Conservation (phyloP, 1,284 basidiomycete genomes). For the Termitomyces sp. region DNA sequence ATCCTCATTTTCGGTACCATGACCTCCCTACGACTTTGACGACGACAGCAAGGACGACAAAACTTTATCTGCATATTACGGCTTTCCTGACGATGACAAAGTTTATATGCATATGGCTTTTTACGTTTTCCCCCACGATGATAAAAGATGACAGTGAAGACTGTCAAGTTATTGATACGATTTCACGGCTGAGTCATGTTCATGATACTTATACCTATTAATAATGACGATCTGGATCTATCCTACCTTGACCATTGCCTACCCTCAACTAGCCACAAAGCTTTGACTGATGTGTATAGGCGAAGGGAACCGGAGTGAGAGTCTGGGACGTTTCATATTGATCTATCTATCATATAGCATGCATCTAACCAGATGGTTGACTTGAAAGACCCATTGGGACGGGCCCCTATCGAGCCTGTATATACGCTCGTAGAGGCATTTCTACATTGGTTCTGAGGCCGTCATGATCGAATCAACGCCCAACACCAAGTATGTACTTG, state of each 20-base stretch:
- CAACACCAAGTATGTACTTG: background rate
- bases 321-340: background rate
- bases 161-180: background rate
- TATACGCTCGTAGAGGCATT: background rate
- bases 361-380: background rate
- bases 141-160: background rate
- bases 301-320: background rate
- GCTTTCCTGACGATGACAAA: background rate
- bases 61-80: background rate
- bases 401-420: too few species aligned
- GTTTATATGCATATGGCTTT: background rate
- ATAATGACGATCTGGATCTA: background rate
- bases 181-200: background rate
- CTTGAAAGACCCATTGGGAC: background rate
- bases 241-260: too few species aligned
- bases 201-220: background rate
- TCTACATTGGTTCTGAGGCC: background rate
- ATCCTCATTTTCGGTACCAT: slow-evolving; percentile 5
- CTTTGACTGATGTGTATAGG: background rate
- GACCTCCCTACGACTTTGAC: background rate
- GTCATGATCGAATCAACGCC: background rate
- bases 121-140: background rate
- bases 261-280: background rate
- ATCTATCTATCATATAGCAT: background rate
- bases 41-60: background rate